Evolutionary conservation across 163 green algal species (phyloP), one percentile per base, ranked within the genome.

Genomic region (Scenedesmus sp.): DNA sequence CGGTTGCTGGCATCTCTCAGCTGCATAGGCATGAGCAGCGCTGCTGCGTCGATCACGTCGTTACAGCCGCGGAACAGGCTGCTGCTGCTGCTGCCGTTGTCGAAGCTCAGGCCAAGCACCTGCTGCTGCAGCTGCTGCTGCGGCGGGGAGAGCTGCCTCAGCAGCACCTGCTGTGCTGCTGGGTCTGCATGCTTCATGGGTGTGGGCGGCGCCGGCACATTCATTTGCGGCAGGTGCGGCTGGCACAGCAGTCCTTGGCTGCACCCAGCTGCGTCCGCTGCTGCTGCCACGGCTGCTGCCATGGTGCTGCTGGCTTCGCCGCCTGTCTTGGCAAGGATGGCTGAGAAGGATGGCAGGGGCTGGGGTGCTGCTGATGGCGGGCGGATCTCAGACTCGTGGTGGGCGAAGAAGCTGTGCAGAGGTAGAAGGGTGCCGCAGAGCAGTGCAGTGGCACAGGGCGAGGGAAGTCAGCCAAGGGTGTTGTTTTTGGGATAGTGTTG

Each of bases 331-430:
- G 70, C 70, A 2, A 79, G 46, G 70, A 52, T 52, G 23, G 46
- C 70, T 52, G 70, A 46, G 70, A 52, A 79, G 4, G 23, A 79
- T 5, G 70, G 4, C 1, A 79, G 70, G 70, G 70, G 70, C 70
- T 79, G 70, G 23, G 70, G 70, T 46, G 70, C 70, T 79, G 70
- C 70, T 79, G 70, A 16, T 46, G 67, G 86, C 1, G 15, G 23
- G 5, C 86, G 54, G 4, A 90, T 26, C 86, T 90, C 86, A 26
- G 66, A 23, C 34, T 81, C 52, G 4, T 66, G 4, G 89, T 92
- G 89, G 20, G 89, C 89, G n/a, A 92, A 92, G 82, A 92, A 92
- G 82, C 70, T 79, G 23, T 5, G 6, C 12, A 20, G 12, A 23
- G 64, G 64, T 46, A 20, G 10, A 73, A 86, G 90, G 12, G 46